Base-by-base conservation (phyloP, 345 rosid species). In the Pugionium dolabratum region DNA sequence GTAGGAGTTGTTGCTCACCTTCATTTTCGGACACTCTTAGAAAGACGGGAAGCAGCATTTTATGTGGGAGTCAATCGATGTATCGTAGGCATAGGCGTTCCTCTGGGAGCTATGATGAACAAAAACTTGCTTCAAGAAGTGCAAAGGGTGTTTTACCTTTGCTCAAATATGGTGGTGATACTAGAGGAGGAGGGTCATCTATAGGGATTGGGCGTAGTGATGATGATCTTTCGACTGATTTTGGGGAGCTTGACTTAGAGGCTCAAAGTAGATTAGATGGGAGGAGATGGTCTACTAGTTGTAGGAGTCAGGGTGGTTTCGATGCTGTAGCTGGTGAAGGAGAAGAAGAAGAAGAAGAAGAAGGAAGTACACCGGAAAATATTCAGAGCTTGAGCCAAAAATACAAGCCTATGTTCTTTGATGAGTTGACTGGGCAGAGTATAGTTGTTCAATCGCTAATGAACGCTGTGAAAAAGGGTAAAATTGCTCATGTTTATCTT, bases 221-320 rank as follows among this genome's bases (percentile, higher is more conserved):
- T 60, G 99, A 88, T 69, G 95, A 81, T 71, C 87, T 90, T 9
- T 90, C 90, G 29, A 83, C 95, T 35, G 87, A 93, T 69, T 84
- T 64, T 18, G 89, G 86, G 51, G 99, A 94, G 86, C 79, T 90
- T 45, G 96, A 90, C 79, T 79, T 94, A 78, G 99, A 94, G 79
- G 96, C 95, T n/a, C 68, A 76, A 71, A 90, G 99, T 79, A 83
- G 99, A 77, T 82, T 94, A 81, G 95, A 94, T 84, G 97, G 97
- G 66, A 75, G 84, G 79, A 83, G 92, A 75, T 90, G 97, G 99
- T 94, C 88, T 53, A 50, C 88, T 32, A 88, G 85, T 78, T 90
- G 88, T 73, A 79, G 83, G 85, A 88, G 86, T 80, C 90, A 78
- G 53, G 91, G 84, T 67, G 88, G 86, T 34, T 63, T 80, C 28